Base-by-base conservation (phyloP, 345 rosid species). In the Pistacia atlantica region DNA sequence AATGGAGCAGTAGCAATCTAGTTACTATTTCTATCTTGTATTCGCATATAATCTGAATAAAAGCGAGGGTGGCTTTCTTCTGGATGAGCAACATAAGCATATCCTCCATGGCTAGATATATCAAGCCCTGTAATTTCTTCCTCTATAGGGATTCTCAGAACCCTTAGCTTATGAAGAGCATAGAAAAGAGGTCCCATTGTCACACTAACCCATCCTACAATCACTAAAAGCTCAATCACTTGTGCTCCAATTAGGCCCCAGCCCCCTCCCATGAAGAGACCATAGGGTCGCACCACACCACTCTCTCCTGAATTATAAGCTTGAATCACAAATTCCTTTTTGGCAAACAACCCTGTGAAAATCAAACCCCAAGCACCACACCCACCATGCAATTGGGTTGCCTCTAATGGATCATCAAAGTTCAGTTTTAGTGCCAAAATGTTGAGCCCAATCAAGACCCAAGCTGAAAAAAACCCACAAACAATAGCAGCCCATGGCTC, bases 401-500 rank as follows among this genome's bases (percentile, higher is more conserved):
- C 89, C 75, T 89, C 91, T 20, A 90, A 71, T 8, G 95, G 95
- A 81, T 91, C 93, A 68, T 89, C 93, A 17, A 86, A 87, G 31
- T 73, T 69, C 67, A 89, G 73, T 45, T 83, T 82, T 2, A 85
- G 60, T 0, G 91, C 83, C 20, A 67, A 25, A 2, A 82, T 69
- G 75, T 89, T 90, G 60, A 89, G 79, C 17, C 91, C 88, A 20
- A 89, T 89, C 45, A 91, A 55, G 75, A 91, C 81, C 84, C 86
- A 86, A 45, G 89, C 88, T 0, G 91, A 79, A 11, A 75, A 69
- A 25, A 86, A 86, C 11, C 88, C 91, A 14, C 90, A 85, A 0
- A 89, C 83, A 0, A 89, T 84, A 18, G 95, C 93, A 0, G 92
- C 91, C 95, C 92, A 86, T 11, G 92, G 92, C 72, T 91, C 92